These are phyloP conservation scores for Wallacemonas collosoma DNA, from an alignment of 208 protist species.

Conservation along the genomic window DNA sequence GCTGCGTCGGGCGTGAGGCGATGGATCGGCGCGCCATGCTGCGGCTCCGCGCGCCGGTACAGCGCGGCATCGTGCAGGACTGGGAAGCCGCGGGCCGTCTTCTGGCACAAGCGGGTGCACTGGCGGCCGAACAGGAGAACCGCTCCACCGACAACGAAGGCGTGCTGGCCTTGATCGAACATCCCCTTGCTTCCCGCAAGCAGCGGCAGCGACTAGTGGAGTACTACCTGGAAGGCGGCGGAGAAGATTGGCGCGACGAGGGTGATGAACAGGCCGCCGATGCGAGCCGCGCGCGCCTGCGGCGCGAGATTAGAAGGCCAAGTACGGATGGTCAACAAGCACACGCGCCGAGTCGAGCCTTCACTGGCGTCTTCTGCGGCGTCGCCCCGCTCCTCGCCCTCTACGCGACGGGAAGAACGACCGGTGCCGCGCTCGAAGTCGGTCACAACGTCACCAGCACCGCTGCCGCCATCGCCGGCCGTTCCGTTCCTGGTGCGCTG, in stretches of 20 bases:
- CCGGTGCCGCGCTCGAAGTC: constrained; percentile 59
- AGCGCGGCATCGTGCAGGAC: constrained; percentile 59
- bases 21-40: constrained; percentile 57
- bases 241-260: constrained; percentile 39
- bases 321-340: no score
- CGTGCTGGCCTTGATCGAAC: constrained; percentile 54
- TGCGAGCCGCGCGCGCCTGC: constrained; percentile 2
- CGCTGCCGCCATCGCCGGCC: constrained; percentile 53
- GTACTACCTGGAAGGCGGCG: constrained; percentile 64
- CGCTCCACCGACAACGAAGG: constrained; percentile 21
- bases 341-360: background rate
- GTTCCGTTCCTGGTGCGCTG: constrained; percentile 43
- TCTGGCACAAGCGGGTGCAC: constrained; percentile 26
- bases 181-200: constrained; percentile 53
- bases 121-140: constrained; percentile 1
- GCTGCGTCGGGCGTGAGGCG: constrained; percentile 28
- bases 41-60: constrained; percentile 64
- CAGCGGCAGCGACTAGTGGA: constrained; percentile 62
- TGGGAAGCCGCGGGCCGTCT: constrained; percentile 37
- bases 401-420: constrained; percentile 65
- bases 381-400: constrained; percentile 58
- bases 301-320: no score
- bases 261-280: constrained; percentile 48
- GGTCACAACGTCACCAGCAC: constrained; percentile 60
- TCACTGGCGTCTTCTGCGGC: constrained; percentile 49